phyloP scores from a whole-genome alignment of 306 rosid genomes.

The Argentina anserina region DNA sequence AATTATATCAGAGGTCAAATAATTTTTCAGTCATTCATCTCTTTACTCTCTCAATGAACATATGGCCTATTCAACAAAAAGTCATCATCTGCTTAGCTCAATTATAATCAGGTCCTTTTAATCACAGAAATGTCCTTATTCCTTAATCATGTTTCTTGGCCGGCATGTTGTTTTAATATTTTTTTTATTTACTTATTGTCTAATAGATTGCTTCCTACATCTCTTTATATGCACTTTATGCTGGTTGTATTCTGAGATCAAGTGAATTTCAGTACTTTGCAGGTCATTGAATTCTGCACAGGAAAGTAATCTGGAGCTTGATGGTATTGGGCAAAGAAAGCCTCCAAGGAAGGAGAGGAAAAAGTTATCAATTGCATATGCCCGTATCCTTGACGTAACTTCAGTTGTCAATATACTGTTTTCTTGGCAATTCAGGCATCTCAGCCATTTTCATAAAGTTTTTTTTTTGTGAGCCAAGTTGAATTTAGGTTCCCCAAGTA shows the following conservation, averaged over 20 bases:
- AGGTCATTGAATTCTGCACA: conserved; percentile 48
- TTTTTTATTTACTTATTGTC: neutral
- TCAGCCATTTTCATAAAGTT: neutral
- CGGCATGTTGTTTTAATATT: neutral
- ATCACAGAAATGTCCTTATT: neutral
- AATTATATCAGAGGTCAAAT: neutral
- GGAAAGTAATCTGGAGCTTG: conserved; percentile 47
- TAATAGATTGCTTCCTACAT: conserved; percentile 1
- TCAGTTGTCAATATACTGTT: neutral
- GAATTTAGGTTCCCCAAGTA: neutral
- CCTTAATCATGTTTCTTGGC: neutral
- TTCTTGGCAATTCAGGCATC: neutral
- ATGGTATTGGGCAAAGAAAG: conserved; percentile 55
- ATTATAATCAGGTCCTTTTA: neutral
- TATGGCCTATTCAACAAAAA: neutral
- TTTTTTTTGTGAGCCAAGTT: neutral
- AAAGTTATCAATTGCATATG: conserved; percentile 49
- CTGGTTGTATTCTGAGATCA: conserved; percentile 29
- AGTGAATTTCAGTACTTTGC: conserved; percentile 64
- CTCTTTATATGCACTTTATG: conserved; percentile 21
- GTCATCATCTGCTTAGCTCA: neutral
- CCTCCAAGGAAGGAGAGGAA: conserved; percentile 76
- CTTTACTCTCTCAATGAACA: neutral
- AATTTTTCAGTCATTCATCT: neutral
- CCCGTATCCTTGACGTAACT: conserved; percentile 56